A percentile compares a stretch with the other conserved stretches of the same genome.
phyloP scores from a whole-genome alignment of 148 eudicot genomes.

The Dysphania ambrosioides region DNA sequence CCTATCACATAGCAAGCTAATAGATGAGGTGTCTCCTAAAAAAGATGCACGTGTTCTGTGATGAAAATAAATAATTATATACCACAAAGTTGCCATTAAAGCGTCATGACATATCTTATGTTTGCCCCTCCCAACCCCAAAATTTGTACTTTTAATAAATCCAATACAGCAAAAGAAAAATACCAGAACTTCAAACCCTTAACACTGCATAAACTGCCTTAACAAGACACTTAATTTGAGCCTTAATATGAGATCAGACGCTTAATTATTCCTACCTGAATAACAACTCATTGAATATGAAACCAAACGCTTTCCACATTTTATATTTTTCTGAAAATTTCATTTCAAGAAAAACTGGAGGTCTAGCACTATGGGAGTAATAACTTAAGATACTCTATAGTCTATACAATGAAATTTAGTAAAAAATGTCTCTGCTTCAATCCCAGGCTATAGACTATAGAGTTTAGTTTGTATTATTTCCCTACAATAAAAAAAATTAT shows the following conservation, averaged over 20 bases:
- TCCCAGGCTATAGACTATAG: too few species aligned
- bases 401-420: too few species aligned
- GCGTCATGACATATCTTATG: background rate
- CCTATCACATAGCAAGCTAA: background rate
- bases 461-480: too few species aligned
- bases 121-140: background rate
- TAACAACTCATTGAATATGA: background rate
- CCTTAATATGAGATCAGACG: background rate
- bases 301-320: background rate
- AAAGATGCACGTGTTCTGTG: background rate
- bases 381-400: too few species aligned
- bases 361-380: background rate
- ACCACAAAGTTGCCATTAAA: background rate
- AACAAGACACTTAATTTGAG: background rate
- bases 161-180: background rate
- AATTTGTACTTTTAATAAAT: too few species aligned
- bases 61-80: too few species aligned
- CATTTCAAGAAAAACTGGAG: background rate
- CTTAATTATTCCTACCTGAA: background rate
- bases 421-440: too few species aligned
- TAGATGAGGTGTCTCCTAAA: background rate
- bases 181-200: background rate
- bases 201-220: background rate
- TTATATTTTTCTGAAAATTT: too few species aligned
- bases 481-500: too few species aligned